Evolutionary conservation across 345 rosid genomes (phyloP).

Genomic region (Leavenworthia alabamica): DNA sequence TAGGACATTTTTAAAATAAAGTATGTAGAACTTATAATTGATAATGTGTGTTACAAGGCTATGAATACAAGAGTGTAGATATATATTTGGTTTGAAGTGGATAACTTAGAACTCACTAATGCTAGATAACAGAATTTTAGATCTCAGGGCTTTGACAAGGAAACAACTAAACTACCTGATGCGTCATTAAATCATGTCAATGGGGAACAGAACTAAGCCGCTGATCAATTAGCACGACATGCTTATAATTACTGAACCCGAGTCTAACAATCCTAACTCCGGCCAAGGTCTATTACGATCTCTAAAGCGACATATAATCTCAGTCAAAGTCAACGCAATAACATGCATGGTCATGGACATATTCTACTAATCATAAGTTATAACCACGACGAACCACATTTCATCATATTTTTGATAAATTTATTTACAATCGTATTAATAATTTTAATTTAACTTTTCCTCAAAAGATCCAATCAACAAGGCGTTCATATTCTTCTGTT

Average conservation of each 20-base stretch:
- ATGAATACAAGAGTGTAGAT: too few species aligned
- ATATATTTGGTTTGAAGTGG: too few species aligned
- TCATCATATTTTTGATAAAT: not conserved
- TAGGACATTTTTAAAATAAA: not conserved
- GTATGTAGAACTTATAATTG: not conserved
- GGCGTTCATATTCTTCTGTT: constrained; percentile 2
- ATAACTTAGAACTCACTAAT: too few species aligned
- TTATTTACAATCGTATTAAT: not conserved
- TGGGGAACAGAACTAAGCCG: too few species aligned
- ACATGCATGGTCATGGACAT: not conserved
- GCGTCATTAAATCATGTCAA: too few species aligned
- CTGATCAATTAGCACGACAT: too few species aligned
- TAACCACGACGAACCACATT: not conserved
- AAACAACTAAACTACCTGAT: too few species aligned
- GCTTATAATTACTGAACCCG: not conserved
- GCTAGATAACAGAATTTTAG: too few species aligned
- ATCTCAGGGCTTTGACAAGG: too few species aligned
- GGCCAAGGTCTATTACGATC: not conserved
- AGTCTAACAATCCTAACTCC: not conserved
- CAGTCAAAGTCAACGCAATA: not conserved
- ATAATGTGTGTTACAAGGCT: not conserved
- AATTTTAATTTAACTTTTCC: not conserved
- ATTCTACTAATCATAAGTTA: not conserved
- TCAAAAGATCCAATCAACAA: constrained; percentile 18
- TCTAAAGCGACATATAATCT: not conserved